These are phyloP conservation scores for Cladophialophora carrionii DNA, from an alignment of 2,329 filamentous ascomycete species.

Conservation along the genomic window DNA sequence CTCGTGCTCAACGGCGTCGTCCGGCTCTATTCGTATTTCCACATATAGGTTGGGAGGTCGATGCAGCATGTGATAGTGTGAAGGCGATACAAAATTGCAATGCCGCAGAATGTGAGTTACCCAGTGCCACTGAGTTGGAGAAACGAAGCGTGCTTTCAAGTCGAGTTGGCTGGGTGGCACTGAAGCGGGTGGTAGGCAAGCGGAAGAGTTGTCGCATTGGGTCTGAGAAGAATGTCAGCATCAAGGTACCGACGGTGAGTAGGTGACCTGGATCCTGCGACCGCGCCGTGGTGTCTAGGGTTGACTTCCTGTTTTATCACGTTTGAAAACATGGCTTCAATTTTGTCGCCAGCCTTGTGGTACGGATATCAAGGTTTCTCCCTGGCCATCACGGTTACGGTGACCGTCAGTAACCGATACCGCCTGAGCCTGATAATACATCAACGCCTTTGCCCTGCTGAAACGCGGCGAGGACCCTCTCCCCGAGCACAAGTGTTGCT, in stretches of 20 bases:
- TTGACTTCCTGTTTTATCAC: background rate
- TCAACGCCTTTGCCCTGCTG: background rate
- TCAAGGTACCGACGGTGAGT: background rate
- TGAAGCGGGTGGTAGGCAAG: background rate
- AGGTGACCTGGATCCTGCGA: background rate
- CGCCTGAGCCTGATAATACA: background rate
- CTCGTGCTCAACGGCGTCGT: background rate
- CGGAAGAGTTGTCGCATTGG: background rate
- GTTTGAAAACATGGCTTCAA: background rate
- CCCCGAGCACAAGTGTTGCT: background rate
- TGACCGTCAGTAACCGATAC: background rate
- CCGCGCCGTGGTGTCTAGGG: background rate
- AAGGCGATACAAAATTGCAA: background rate
- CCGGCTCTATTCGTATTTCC: too few relatives aligned
- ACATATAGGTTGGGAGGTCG: too few relatives aligned
- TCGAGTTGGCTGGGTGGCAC: background rate
- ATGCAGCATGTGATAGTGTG: background rate
- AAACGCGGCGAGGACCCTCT: background rate
- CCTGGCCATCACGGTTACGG: background rate
- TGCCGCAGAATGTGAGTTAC: background rate
- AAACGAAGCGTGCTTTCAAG: background rate
- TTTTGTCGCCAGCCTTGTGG: background rate
- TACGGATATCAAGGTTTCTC: background rate
- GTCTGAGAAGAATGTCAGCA: background rate
- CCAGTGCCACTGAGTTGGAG: background rate